Evolutionary conservation across 1,139 yeast genomes (phyloP).

Genomic region (Suhomyces kunorum): DNA sequence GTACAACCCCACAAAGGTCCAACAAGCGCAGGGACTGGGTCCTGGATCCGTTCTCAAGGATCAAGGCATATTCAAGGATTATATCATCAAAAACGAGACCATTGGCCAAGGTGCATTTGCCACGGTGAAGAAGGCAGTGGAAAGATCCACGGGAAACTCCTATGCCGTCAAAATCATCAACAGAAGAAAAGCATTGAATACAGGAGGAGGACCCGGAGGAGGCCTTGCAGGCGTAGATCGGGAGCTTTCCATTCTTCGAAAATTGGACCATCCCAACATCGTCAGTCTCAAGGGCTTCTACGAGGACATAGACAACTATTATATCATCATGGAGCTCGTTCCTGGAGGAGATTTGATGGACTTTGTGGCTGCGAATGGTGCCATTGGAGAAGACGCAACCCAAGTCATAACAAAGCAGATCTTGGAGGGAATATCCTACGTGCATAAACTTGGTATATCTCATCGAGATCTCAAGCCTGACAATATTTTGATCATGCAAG

Average conservation of each 20-base stretch:
- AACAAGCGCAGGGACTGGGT: slow-evolving; percentile 15
- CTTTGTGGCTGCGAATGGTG: slow-evolving; percentile 88
- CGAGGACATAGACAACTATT: slow-evolving; percentile 79
- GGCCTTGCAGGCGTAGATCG: slow-evolving; percentile 70
- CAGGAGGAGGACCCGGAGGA: slow-evolving; percentile 55
- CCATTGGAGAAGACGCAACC: slow-evolving; percentile 87
- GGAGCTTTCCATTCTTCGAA: slow-evolving; percentile 76
- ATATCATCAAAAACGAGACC: slow-evolving; percentile 75
- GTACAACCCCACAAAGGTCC: slow-evolving; percentile 38
- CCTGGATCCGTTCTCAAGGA: slow-evolving; percentile 31
- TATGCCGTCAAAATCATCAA: slow-evolving; percentile 90
- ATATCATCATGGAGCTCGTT: slow-evolving; percentile 90
- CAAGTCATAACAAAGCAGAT: slow-evolving; percentile 84
- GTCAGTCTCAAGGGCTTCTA: slow-evolving; percentile 80
- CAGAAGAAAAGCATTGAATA: slow-evolving; percentile 72
- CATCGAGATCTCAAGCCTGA: slow-evolving; percentile 95
- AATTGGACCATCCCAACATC: slow-evolving; percentile 80
- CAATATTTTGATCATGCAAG: slow-evolving; percentile 85
- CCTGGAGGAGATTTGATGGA: slow-evolving; percentile 99
- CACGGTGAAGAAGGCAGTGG: slow-evolving; percentile 86
- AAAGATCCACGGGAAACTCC: slow-evolving; percentile 77
- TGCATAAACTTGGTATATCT: slow-evolving; percentile 84
- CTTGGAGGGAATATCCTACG: slow-evolving; percentile 79
- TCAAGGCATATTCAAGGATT: slow-evolving; percentile 67
- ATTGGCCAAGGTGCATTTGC: slow-evolving; percentile 98